Evolutionary conservation across 2,329 filamentous ascomycete species (phyloP).

Genomic region (Mycosphaerella arachidis): DNA sequence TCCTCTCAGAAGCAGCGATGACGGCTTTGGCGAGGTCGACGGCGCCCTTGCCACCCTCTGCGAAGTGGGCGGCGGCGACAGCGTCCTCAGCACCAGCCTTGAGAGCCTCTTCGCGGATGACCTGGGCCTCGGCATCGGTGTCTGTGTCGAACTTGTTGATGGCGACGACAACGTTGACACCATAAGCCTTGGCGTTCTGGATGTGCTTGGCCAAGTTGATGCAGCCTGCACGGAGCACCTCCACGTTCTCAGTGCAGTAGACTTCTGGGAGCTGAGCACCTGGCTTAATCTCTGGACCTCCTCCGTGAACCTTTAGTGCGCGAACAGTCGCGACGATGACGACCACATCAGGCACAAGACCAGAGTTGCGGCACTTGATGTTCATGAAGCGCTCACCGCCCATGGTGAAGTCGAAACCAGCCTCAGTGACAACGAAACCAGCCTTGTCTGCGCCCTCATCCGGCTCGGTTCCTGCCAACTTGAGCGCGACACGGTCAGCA

Average conservation of each 20-base stretch:
- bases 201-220: slow-evolving; percentile 96
- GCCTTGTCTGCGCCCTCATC: slow-evolving; percentile 77
- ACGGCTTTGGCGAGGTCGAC: slow-evolving; percentile 84
- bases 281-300: slow-evolving; percentile 86
- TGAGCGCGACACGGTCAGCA: slow-evolving; percentile 90
- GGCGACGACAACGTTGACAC: slow-evolving; percentile 89
- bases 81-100: slow-evolving; percentile 91
- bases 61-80: slow-evolving; percentile 93
- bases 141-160: slow-evolving; percentile 97
- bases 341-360: slow-evolving; percentile 85
- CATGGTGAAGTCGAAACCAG: slow-evolving; percentile 99
- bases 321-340: slow-evolving; percentile 94
- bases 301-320: slow-evolving; percentile 94
- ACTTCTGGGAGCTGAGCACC: slow-evolving; percentile 80
- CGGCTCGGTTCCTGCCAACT: slow-evolving; percentile 88
- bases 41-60: slow-evolving; percentile 86
- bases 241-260: slow-evolving; percentile 90
- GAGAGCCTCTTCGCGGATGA: slow-evolving; percentile 85
- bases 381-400: slow-evolving; percentile 99
- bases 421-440: slow-evolving; percentile 93
- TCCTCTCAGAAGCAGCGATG: slow-evolving; percentile 74
- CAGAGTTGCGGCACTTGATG: slow-evolving; percentile 96
- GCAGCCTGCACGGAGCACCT: slow-evolving; percentile 83
- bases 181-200: slow-evolving; percentile 79
- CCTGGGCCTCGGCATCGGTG: slow-evolving; percentile 83